phyloP scores from a whole-genome alignment of 177 flowering plant species.

The Telopea speciosissima region DNA sequence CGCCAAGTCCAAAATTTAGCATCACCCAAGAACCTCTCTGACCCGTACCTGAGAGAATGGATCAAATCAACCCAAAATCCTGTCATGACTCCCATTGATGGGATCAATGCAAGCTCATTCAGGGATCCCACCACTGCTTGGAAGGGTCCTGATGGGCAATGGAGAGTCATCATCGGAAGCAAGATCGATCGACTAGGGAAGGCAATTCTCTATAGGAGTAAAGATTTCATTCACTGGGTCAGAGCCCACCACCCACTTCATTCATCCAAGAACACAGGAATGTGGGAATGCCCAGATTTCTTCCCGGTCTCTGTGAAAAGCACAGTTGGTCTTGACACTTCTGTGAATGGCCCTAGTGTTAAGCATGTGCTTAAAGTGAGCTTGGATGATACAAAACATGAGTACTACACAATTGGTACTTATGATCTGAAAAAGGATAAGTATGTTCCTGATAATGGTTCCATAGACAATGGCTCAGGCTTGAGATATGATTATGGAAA shows the following conservation, averaged over 20 bases:
- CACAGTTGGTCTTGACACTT: slow-evolving; percentile 27
- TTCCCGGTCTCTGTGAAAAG: slow-evolving; percentile 26
- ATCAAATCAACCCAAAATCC: slow-evolving; percentile 29
- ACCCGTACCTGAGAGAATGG: slow-evolving; percentile 41
- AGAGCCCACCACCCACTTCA: slow-evolving; percentile 26
- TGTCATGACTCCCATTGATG: slow-evolving; percentile 19
- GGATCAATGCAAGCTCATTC: slow-evolving; percentile 29
- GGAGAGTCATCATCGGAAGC: slow-evolving; percentile 34
- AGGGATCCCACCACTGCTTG: slow-evolving; percentile 45
- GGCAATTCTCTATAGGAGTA: slow-evolving; percentile 30
- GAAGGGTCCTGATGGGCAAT: slow-evolving; percentile 28
- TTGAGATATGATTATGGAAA: slow-evolving; percentile 45
- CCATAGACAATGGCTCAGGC: slow-evolving; percentile 21
- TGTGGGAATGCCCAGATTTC: slow-evolving; percentile 48
- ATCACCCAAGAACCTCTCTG: slow-evolving; percentile 30
- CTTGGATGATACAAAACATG: slow-evolving; percentile 26
- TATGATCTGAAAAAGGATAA: slow-evolving; percentile 26
- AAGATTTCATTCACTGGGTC: slow-evolving; percentile 29
- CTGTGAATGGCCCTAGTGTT: slow-evolving; percentile 15
- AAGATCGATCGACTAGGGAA: slow-evolving; percentile 17
- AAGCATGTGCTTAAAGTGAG: slow-evolving; percentile 46
- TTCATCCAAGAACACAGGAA: slow-evolving; percentile 25
- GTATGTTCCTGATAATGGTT: slow-evolving; percentile 27
- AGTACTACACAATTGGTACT: slow-evolving; percentile 39
- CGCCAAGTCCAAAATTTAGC: slow-evolving; percentile 40